These are phyloP conservation scores for Pyronema domesticum DNA, from an alignment of 495 filamentous ascomycete genomes.

Conservation along the genomic window DNA sequence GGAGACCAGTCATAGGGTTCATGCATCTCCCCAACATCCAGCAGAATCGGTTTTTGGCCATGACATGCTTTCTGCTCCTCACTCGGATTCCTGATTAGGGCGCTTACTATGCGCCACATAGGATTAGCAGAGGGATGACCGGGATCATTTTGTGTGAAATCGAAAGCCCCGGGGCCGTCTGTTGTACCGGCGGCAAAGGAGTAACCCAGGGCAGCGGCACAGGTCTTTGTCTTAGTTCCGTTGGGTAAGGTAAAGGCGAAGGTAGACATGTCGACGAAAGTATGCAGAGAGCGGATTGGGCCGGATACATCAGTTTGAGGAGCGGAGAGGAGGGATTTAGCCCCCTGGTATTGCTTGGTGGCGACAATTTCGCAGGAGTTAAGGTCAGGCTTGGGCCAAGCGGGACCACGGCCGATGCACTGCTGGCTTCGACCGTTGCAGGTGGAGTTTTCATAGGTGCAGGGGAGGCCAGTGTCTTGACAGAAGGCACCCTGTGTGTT, in stretches of 20 bases:
- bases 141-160: conserved; percentile 77
- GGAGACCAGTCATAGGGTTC: conserved; percentile 75
- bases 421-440: conserved; percentile 56
- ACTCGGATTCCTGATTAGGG: conserved; percentile 51
- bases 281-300: conserved; percentile 54
- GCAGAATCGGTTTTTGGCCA: conserved; percentile 64
- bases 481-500: conserved; percentile 76
- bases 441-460: conserved; percentile 59
- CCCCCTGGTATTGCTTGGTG: conserved; percentile 50
- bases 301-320: conserved; percentile 30
- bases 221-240: conserved; percentile 52
- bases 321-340: conserved; percentile 44
- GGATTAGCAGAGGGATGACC: conserved; percentile 51
- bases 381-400: conserved; percentile 50
- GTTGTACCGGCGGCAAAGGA: conserved; percentile 90
- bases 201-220: conserved; percentile 82
- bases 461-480: conserved; percentile 54
- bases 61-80: conserved; percentile 63
- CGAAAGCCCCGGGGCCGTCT: conserved; percentile 81
- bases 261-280: conserved; percentile 41
- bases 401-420: conserved; percentile 76
- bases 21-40: conserved; percentile 70
- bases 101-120: conserved; percentile 61
- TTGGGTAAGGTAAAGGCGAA: conserved; percentile 62
- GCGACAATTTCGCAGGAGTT: conserved; percentile 76